Percentiles rank a stretch among this genome's conserved stretches.
Evolutionary conservation across 495 filamentous ascomycete genomes (phyloP).

Genomic region (Symbiotaphrina buchneri): DNA sequence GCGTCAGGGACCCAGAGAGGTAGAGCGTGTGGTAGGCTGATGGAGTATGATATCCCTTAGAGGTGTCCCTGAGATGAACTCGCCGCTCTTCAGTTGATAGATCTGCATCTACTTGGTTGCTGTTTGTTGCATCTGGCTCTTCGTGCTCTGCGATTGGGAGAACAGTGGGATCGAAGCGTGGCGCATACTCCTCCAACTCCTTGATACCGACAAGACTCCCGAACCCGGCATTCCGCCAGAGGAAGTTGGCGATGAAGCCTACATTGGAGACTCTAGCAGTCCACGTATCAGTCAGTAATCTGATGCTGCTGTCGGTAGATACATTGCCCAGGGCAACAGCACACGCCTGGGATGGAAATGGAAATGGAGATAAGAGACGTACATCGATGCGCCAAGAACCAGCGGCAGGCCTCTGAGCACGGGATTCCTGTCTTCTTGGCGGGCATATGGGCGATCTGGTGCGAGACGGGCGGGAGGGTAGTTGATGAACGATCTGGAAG

Average conservation of each 20-base stretch:
- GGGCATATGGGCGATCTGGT: constrained; percentile 9
- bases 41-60: constrained; percentile 34
- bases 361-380: constrained; percentile 5
- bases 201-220: constrained; percentile 29
- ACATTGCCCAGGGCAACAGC: background rate
- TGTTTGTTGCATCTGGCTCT: constrained; percentile 12
- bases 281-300: background rate
- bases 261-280: constrained; percentile 27
- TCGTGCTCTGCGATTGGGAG: constrained; percentile 30
- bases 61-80: too few relatives aligned
- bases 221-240: constrained; percentile 66
- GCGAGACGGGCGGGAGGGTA: too few relatives aligned
- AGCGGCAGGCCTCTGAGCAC: constrained; percentile 27
- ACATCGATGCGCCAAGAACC: constrained; percentile 26
- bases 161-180: constrained; percentile 69
- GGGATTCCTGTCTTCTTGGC: constrained; percentile 8
- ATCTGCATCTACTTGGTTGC: too few relatives aligned
- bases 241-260: constrained; percentile 26
- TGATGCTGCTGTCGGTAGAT: background rate
- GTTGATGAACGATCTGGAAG: too few relatives aligned
- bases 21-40: constrained; percentile 63
- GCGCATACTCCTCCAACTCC: constrained; percentile 32
- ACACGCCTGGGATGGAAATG: background rate
- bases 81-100: too few relatives aligned
- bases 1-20: constrained; percentile 41